Conservation (phyloP, 164 flowering plant genomes). For the Vitis cinerea region DNA sequence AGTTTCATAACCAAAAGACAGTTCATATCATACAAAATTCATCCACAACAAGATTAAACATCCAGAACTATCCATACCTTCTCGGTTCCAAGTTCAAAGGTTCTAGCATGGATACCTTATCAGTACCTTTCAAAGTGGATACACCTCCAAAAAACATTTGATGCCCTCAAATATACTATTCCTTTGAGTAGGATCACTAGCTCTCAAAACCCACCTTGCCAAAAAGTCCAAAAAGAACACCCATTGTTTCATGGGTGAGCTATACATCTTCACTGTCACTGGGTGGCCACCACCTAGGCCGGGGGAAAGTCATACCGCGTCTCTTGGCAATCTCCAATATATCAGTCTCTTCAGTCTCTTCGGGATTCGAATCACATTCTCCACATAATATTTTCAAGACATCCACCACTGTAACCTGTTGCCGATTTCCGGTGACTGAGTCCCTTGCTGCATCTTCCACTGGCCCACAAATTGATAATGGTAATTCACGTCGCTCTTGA, state of each 20-base stretch:
- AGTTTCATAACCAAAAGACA: too few species aligned
- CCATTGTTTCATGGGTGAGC: too few species aligned
- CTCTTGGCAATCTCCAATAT: slow-evolving; percentile 24
- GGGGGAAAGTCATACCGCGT: slow-evolving; percentile 29
- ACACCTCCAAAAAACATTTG: too few species aligned
- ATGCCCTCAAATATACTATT: too few species aligned
- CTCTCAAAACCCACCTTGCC: not conserved
- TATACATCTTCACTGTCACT: not conserved
- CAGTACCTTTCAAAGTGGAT: too few species aligned
- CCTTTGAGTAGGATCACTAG: too few species aligned
- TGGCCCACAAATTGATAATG: slow-evolving; percentile 8
- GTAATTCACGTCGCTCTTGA: slow-evolving; percentile 15
- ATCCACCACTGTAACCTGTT: slow-evolving; percentile 6
- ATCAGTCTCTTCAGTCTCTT: slow-evolving; percentile 7
- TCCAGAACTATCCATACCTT: too few species aligned
- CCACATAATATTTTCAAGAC: slow-evolving; percentile 11
- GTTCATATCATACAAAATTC: too few species aligned
- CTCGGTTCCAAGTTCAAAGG: too few species aligned
- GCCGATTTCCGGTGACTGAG: too few species aligned
- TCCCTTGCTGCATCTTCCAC: not conserved
- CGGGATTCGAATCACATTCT: not conserved
- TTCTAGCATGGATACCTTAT: too few species aligned
- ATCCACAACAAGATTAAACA: too few species aligned
- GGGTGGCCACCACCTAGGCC: slow-evolving; percentile 25
- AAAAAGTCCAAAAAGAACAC: not conserved